Evolutionary conservation across 495 filamentous ascomycete genomes (phyloP), one percentile per base, ranked within the genome.

Genomic region (Cudoniella acicularis): DNA sequence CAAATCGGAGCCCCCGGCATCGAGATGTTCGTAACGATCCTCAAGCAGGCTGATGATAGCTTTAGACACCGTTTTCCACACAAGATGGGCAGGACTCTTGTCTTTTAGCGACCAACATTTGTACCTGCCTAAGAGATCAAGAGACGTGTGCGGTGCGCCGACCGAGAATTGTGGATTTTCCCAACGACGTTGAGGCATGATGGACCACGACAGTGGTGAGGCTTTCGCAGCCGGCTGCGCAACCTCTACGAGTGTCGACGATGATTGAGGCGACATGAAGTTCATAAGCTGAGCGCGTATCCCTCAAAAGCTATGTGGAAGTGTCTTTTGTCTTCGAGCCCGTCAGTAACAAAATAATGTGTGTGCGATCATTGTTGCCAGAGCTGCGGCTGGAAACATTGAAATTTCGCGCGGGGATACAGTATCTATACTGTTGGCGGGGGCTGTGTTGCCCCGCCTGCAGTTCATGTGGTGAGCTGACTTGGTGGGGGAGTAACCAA

Each of bases 31-130:
- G 18, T 25, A 30, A 10, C 25, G 49, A 23, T 30, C 20, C 18
- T 30, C 20, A n/a, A 52, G 49, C 16, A 25, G 49, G 25, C 25
- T 30, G 18, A 23, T 23, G 26, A 52, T 52, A 10, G 49, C 20
- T 23, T 52, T 52, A 18, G 20, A 52, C 10, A 52, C 22, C 25
- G 18, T 23, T 11, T 52, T 30, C 49, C 18, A 25, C 20, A 30
- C 49, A 52, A 25, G 6, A n/a, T 52, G 18, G 25, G 49, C 49
- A 11, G 18, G 18, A n/a, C 49, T 30, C 10, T 25, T 27, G 49
- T 23, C 49, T 49, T 52, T 52, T 9, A 49, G 46, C 46, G 46
- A 23, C 49, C 49, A 52, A 27, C 49, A 52, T 52, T 30, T 52
- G 49, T 30, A 30, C 26, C 25, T 26, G 16, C 18, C 20, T 22